Conservation (phyloP, 2,329 filamentous ascomycete genomes). For the Talaromyces verruculosus region DNA sequence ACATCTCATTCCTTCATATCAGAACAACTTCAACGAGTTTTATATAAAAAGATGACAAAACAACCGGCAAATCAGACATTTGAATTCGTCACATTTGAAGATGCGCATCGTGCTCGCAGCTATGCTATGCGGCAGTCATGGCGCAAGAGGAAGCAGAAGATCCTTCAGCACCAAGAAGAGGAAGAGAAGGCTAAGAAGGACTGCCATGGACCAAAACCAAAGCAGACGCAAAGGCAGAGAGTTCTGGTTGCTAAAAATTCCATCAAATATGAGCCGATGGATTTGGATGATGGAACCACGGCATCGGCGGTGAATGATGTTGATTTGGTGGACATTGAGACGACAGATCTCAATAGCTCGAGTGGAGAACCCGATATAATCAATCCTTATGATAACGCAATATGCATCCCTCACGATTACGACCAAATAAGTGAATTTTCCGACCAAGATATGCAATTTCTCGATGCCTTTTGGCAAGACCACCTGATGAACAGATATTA, state of each 20-base stretch:
- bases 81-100: constrained; percentile 16
- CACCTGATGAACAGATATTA: constrained; percentile 6
- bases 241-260: neutral
- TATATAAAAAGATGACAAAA: neutral
- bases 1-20: neutral
- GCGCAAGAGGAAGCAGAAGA: constrained; percentile 20
- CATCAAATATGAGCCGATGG: neutral
- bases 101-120: constrained; percentile 19
- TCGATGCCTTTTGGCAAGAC: neutral
- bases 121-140: constrained; percentile 20
- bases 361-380: neutral
- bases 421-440: neutral
- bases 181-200: neutral
- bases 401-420: neutral
- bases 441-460: neutral
- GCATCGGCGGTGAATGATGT: neutral
- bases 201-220: neutral
- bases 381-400: neutral
- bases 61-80: neutral
- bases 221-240: neutral
- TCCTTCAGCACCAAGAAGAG: constrained; percentile 6
- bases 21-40: neutral
- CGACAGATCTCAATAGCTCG: neutral
- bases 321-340: neutral
- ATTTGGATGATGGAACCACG: neutral